Evolutionary conservation across 1,139 yeast genomes (phyloP), one percentile per base, ranked within the genome.

Genomic region (Taphrina sp.): DNA sequence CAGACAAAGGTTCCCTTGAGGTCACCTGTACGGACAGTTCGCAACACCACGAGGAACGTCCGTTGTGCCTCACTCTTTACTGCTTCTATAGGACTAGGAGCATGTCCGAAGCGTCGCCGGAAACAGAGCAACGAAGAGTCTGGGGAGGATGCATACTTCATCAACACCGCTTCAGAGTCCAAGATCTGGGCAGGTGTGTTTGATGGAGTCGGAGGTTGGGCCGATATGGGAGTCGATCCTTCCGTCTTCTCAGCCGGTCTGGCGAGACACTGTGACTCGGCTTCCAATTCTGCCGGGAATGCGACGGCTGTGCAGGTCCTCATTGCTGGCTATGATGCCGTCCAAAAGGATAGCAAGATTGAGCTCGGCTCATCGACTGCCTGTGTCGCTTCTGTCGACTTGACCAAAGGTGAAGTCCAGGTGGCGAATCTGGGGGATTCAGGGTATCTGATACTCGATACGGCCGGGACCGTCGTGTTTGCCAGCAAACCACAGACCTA

Each of bases 141-240:
- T 20, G 54, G 54, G 10, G 54, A 49, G 19, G 54, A 49, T 17
- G 54, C 54, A 12, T 49, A 38, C 33, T 49, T 49, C 23, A 22
- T 49, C 20, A 43, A 43, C 29, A 29, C 26, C 3, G 20, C 35
- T 7, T 22, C 29, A n/a, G 28, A 22, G 5, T n/a, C 5, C 23
- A 66, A 84, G 1, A 81, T 90, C 0, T 76, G 87, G 5, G 39
- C 44, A 5, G 97, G 96, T 7, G 96, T 92, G 1, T 92, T 96
- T 2, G 98, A 92, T 69, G 98, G 98, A 17, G 97, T 92, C 3
- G 97, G 97, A 16, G 97, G 97, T 1, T 92, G 97, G 96, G 79
- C 88, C 1, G 92, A 86, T 62, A 83, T 87, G 38, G 96, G 96
- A 0, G 85, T 82, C 63, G 96, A 90, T 67, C 86, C 96, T 1